phyloP scores from a whole-genome alignment of 2,329 filamentous ascomycete genomes.

The Fusarium concolor region DNA sequence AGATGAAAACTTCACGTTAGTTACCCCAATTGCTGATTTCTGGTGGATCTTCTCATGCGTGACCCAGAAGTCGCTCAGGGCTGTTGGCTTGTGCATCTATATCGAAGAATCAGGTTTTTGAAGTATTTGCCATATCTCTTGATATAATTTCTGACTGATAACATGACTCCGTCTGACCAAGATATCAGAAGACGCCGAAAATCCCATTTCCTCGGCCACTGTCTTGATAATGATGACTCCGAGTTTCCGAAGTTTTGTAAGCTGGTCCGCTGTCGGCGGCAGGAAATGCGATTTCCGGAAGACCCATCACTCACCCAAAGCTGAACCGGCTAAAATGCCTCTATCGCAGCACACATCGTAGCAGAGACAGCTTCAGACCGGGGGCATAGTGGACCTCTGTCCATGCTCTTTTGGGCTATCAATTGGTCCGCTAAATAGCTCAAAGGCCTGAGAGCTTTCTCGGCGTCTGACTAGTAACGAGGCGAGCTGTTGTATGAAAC shows the following conservation, averaged over 20 bases:
- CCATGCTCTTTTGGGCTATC: slow-evolving; percentile 1
- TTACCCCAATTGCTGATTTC: neutral
- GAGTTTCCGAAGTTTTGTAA: slow-evolving; percentile 17
- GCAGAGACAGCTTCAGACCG: slow-evolving; percentile 11
- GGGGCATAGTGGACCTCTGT: slow-evolving; percentile 19
- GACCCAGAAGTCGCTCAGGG: neutral
- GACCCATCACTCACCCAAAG: slow-evolving; percentile 19
- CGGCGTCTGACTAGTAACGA: slow-evolving; percentile 24
- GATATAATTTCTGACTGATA: neutral
- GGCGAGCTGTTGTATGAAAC: slow-evolving; percentile 12
- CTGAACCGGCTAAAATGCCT: slow-evolving; percentile 25
- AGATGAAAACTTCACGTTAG: neutral
- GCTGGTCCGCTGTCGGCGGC: slow-evolving; percentile 40
- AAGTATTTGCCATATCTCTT: neutral
- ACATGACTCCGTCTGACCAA: slow-evolving; percentile 54
- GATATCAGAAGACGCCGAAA: slow-evolving; percentile 64
- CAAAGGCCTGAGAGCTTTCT: slow-evolving; percentile 8
- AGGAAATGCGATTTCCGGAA: slow-evolving; percentile 21
- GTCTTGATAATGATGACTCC: neutral
- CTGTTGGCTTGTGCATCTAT: neutral
- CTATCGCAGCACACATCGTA: slow-evolving; percentile 7
- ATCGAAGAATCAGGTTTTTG: neutral
- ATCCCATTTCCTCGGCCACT: slow-evolving; percentile 61
- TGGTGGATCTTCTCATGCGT: neutral
- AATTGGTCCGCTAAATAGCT: slow-evolving; percentile 38